Base-by-base conservation (phyloP, 208 protist species). In the Wallacemonas sp. region DNA sequence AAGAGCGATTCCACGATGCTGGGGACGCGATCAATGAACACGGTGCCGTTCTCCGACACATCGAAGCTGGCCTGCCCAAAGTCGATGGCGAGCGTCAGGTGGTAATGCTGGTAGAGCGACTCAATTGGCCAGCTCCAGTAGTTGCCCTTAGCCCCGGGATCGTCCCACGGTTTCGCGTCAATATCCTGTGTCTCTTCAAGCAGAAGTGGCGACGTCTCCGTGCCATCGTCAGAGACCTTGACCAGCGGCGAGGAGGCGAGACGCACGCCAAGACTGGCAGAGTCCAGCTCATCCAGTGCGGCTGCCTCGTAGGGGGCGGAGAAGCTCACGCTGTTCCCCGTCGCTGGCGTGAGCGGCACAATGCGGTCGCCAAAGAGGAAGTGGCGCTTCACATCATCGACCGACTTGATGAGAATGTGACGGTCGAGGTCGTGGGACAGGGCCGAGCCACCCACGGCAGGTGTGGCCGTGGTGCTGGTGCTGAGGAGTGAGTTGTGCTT, bases 81-180 rank as follows among this genome's bases (percentile, higher is more conserved):
- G 70, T 96, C 91, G 43, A 94, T 71, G 1, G 80, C 85, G 47
- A 93, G 70, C 55, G 86, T 78, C 16, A 94, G 24, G 64, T 92
- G 83, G 66, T 96, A 94, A 19, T 63, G 65, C 61, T 96, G 91
- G 52, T 93, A 94, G 1, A 96, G 76, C 16, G 78, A 71, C 70
- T 94, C 88, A 29, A 92, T 77, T 30, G 87, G 88, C 84, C 87
- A 92, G 58, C 65, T 85, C 88, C 88, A 96, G 48, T 85, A 49
- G 60, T 63, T 86, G 29, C 70, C 62, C 47, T 81, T 60, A 16
- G 71, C 69, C 16, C 57, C 74, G 1, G 61, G 24, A 63, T 76
- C 80, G 46, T 95, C 87, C 90, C 90, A 95, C 57, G 80, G 78
- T 44, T 70, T 79, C 27, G 60, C 58, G 34, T 90, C 85, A 16